Evolutionary conservation across 208 protist species (phyloP), one percentile per base, ranked within the genome.

Genomic region (Wallacemonas collosoma): DNA sequence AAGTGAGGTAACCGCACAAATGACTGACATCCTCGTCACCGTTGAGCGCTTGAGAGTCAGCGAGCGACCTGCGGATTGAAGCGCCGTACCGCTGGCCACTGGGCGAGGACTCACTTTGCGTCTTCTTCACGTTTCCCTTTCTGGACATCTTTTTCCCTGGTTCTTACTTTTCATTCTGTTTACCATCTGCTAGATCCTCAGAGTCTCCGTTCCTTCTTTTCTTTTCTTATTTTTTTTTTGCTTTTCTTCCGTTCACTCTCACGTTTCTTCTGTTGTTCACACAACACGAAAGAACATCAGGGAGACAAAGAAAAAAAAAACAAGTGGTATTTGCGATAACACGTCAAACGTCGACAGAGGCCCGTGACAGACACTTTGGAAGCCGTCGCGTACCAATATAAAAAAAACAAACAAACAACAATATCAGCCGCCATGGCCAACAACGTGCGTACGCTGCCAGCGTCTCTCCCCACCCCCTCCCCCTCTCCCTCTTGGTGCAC

Each of bases 11-110:
- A 86, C 79, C 17, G 54, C 75, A 51, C 80, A 83, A 39, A 76
- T 90, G 39, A 83, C 80, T n/a, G 82, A 87, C 50, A 85, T 93
- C 9, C 57, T 84, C 65, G 79, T 87, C 67, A 79, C 81, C 35
- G 67, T 93, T 38, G 57, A 71, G 39, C 6, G 41, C 2, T 57
- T 7, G 11, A 54, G 9, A 14, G n/a, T 45, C 7, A 44, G 26
- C 41, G 14, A n/a, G 6, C 8, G 8, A 6, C 12, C 45, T 50
- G 45, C 45, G 0, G 45, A 50, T 6, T 50, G 45, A 50, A 17
- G 15, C 54, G 12, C 41, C 41, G 26, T 26, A 43, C 35, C 53
- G n/a, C 15, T 75, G 71, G 38, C 2, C 12, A 12, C 12, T 50
- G 6, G 8, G 6, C 45, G 8, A 6, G 12, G 45, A 50, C 6